Evolutionary conservation across 2,329 filamentous ascomycete genomes (phyloP).

Genomic region (Cercospora sp.): DNA sequence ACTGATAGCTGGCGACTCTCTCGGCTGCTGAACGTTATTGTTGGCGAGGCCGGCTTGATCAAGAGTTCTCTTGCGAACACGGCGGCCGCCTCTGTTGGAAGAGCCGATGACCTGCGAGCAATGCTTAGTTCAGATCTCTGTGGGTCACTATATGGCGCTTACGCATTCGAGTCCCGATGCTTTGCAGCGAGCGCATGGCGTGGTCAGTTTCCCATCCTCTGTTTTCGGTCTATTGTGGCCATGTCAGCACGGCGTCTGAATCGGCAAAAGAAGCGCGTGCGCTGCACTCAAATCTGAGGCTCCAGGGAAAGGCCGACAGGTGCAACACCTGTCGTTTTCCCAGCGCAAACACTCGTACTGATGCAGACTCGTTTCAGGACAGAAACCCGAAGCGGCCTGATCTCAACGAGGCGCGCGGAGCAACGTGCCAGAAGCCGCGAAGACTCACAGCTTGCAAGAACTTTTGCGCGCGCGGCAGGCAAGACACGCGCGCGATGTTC

Average conservation of each 20-base stretch:
- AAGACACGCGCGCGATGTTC: constrained; percentile 45
- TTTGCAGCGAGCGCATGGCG: constrained; percentile 59
- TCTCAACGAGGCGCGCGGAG: constrained; percentile 7
- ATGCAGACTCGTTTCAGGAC: not conserved
- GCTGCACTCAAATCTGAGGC: not conserved
- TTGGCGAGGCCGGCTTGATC: constrained; percentile 37
- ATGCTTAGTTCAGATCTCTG: not conserved
- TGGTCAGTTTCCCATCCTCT: constrained; percentile 51
- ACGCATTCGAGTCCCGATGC: constrained; percentile 60
- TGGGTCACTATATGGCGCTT: not conserved
- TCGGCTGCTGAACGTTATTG: constrained; percentile 19
- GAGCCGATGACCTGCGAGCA: constrained; percentile 34
- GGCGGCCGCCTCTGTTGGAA: constrained; percentile 60
- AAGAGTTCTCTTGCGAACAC: constrained; percentile 55
- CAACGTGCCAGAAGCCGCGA: not conserved
- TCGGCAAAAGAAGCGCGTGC: constrained; percentile 4
- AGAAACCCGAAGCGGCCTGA: not conserved
- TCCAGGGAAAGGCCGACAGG: not conserved
- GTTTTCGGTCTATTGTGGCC: constrained; percentile 37
- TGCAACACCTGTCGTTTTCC: not conserved
- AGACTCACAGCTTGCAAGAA: constrained; percentile 52
- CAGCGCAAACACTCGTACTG: not conserved
- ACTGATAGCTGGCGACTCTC: constrained; percentile 31
- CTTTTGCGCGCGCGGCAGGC: constrained; percentile 53
- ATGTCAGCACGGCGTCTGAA: constrained; percentile 26